A percentile compares a stretch with the other conserved stretches of the same genome.
Conservation (phyloP, 495 filamentous ascomycete genomes). For the Podospora tetraspora region DNA sequence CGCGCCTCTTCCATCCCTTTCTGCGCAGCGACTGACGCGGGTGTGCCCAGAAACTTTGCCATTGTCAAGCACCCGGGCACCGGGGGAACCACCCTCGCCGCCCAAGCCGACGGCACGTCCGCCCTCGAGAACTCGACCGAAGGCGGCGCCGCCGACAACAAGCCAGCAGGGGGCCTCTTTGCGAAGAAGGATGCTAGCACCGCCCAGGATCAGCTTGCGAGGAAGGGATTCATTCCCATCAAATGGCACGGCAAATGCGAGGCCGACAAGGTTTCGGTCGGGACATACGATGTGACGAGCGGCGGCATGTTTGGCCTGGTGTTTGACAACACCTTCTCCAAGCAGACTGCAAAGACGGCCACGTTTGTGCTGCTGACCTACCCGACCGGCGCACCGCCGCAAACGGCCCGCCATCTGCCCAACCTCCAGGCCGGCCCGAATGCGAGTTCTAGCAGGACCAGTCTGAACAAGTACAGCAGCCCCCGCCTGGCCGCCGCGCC, state of each 20-base stretch:
- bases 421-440: constrained; percentile 44
- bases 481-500: constrained; percentile 33
- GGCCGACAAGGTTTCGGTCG: constrained; percentile 90
- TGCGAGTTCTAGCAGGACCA: constrained; percentile 46
- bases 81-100: constrained; percentile 50
- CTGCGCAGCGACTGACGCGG: not conserved
- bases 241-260: constrained; percentile 93
- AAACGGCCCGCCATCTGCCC: constrained; percentile 65
- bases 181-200: constrained; percentile 51
- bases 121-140: constrained; percentile 43
- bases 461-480: constrained; percentile 38
- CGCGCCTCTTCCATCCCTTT: not conserved
- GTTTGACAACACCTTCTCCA: constrained; percentile 98
- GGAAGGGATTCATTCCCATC: constrained; percentile 78
- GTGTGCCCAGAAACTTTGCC: constrained; percentile 69
- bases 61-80: constrained; percentile 93
- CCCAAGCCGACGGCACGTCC: constrained; percentile 42
- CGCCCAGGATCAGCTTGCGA: constrained; percentile 74
- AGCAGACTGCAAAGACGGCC: constrained; percentile 87
- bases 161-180: constrained; percentile 28
- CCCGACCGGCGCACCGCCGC: constrained; percentile 75
- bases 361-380: constrained; percentile 94
- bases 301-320: constrained; percentile 94
- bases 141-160: constrained; percentile 36
- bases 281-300: constrained; percentile 77